Evolutionary conservation across 148 eudicot genomes (phyloP), one percentile per base, ranked within the genome.

Genomic region (Cornus suecica): DNA sequence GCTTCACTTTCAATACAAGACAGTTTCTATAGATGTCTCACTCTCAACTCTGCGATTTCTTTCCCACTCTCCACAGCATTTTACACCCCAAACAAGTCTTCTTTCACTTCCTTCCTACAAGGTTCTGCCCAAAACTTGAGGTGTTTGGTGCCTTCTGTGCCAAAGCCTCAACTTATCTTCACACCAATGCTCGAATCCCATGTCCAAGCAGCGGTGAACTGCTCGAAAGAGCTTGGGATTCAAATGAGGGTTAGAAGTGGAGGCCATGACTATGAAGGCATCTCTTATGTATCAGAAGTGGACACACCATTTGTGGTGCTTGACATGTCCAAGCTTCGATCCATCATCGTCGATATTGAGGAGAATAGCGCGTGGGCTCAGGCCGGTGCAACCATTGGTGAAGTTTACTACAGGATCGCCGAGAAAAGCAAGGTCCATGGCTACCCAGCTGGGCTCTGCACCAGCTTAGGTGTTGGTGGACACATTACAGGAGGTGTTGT

Each of bases 401-500:
- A 72, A 52, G 32, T 78, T 8, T 78, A 78, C 28, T 78, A 78
- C 28, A 54, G 69, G 16, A 78, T 78, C 20, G 66, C 76, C 4
- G 62, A 73, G 42, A 32, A 25, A 34, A 78, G 81, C 72, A 54
- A 26, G 20, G 58, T 69, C 20, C 81, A 30, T 52, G 76, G 56
- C 54, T 78, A 65, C 28, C 75, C 81, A 7, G 76, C 81, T 25
- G 81, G 76, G 0, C 32, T 66, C 0, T 78, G 81, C 76, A 68
- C 81, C 10, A 78, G 71, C 24, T 37, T 78, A 20, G 81, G 81
- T 9, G 45, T 78, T n/a, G 81, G 81, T 1, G 81, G 81, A 13
- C 76, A 72, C 67, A 29, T 78, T 0, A 66, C 66, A 15, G 81
- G 81, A 7, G 76, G n/a, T n/a, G n/a, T n/a, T n/a, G n/a, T n/a